These are phyloP conservation scores for Pleurotus citrinopileatus DNA, from an alignment of 768 basidiomycete species.

Conservation along the genomic window DNA sequence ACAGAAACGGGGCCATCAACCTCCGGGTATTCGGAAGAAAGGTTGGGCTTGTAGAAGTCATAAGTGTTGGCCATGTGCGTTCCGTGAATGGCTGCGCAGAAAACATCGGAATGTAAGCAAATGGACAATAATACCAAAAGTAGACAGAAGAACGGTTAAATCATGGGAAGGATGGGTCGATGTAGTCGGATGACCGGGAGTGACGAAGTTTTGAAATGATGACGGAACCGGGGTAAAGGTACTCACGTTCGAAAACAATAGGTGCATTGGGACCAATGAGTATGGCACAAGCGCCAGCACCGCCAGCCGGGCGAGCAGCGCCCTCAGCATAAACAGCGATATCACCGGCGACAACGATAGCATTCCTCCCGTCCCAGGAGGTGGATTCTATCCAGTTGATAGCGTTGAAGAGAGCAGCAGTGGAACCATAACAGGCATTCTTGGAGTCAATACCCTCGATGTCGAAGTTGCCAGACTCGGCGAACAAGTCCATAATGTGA, in stretches of 20 bases:
- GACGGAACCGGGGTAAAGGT: conserved; percentile 4
- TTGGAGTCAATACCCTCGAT: conserved; percentile 99
- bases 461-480: conserved; percentile 88
- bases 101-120: conserved; percentile 2
- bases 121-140: conserved; percentile 1
- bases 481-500: conserved; percentile 97
- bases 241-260: conserved; percentile 90
- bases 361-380: conserved; percentile 97
- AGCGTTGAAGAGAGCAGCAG: conserved; percentile 97
- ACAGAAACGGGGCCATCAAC: conserved; percentile 98
- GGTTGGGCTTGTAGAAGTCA: conserved; percentile 99
- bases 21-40: conserved; percentile 92
- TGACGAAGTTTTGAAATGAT: conserved; percentile 10
- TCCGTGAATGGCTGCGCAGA: conserved; percentile 80
- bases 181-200: conserved; percentile 9
- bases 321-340: conserved; percentile 99
- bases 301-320: conserved; percentile 90
- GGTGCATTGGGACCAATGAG: conserved; percentile 97
- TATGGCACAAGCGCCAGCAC: conserved; percentile 93
- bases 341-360: conserved; percentile 95
- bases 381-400: conserved; percentile 97
- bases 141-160: not conserved
- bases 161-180: no score
- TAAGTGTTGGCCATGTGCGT: conserved; percentile 97
- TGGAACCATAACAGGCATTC: conserved; percentile 99